phyloP scores from a whole-genome alignment of 192 early-diverging fungal species.

The Irineochytrium annulatum region DNA sequence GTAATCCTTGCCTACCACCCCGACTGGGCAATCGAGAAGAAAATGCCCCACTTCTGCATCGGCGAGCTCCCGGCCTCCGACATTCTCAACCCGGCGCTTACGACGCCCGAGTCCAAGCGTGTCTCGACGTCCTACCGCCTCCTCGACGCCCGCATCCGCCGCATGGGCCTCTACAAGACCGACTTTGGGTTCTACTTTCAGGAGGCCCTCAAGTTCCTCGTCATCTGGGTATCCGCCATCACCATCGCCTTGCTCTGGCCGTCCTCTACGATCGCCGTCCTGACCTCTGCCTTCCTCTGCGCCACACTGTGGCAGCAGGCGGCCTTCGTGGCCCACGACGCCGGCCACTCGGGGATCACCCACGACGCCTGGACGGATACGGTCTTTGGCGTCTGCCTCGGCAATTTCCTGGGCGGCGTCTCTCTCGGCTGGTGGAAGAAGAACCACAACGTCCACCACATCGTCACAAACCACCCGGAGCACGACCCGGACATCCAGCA shows the following conservation, averaged over 20 bases:
- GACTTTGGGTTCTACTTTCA: conserved; percentile 48
- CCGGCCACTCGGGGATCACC: conserved; percentile 92
- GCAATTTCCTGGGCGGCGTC: conserved; percentile 79
- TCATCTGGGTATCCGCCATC: conserved; percentile 30
- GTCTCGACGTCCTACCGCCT: conserved; percentile 51
- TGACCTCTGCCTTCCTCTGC: conserved; percentile 18
- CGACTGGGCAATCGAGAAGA: conserved; percentile 66
- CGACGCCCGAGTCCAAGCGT: background rate
- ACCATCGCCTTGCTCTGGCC: conserved; percentile 24
- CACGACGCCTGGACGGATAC: conserved; percentile 70
- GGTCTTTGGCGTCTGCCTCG: conserved; percentile 77
- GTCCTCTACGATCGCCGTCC: conserved; percentile 17
- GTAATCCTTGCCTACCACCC: conserved; percentile 85
- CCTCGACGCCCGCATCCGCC: conserved; percentile 62
- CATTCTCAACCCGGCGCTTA: conserved; percentile 4
- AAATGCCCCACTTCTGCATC: conserved; percentile 76
- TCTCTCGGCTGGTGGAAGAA: conserved; percentile 97
- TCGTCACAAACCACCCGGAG: conserved; percentile 88
- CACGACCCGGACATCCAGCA: conserved; percentile 99
- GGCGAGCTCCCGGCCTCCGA: conserved; percentile 55
- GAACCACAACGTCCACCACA: conserved; percentile 95
- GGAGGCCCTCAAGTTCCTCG: conserved; percentile 43
- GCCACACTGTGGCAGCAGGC: conserved; percentile 66
- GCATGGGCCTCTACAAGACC: conserved; percentile 63
- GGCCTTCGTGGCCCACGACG: conserved; percentile 89